Percentiles rank a stretch among this genome's conserved stretches.
Evolutionary conservation across 2,329 filamentous ascomycete species (phyloP).

Genomic region (Sporothrix curviconia): DNA sequence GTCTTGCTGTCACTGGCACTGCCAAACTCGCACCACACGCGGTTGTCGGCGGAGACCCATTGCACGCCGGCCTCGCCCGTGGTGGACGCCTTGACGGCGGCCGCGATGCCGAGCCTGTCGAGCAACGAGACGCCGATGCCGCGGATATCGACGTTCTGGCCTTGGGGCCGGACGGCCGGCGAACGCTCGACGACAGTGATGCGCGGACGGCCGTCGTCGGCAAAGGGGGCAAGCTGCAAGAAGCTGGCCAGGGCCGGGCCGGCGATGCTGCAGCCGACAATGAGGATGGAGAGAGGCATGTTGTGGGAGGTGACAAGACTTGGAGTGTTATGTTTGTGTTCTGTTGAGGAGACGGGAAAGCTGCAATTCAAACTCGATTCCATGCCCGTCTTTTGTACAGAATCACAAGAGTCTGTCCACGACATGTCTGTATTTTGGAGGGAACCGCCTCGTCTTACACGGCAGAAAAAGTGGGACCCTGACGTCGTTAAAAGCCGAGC

Average conservation of each 20-base stretch:
- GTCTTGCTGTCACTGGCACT: slow-evolving; percentile 26
- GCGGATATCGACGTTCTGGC: slow-evolving; percentile 42
- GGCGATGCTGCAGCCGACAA: slow-evolving; percentile 40
- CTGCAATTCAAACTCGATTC: too few relatives aligned
- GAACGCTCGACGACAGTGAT: slow-evolving; percentile 39
- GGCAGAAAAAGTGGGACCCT: neutral
- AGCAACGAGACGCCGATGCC: slow-evolving; percentile 35
- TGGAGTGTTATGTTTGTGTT: too few relatives aligned
- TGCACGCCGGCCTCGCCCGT: slow-evolving; percentile 13
- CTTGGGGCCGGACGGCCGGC: slow-evolving; percentile 30
- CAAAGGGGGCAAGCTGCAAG: slow-evolving; percentile 25
- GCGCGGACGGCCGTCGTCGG: slow-evolving; percentile 11
- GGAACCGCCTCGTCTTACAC: neutral
- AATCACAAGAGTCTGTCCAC: neutral
- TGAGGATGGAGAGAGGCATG: slow-evolving; percentile 32
- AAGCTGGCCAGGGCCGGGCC: slow-evolving; percentile 38
- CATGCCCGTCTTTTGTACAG: too few relatives aligned
- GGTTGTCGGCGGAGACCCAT: slow-evolving; percentile 29
- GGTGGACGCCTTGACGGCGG: slow-evolving; percentile 26
- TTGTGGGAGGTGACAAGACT: neutral
- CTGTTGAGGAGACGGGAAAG: too few relatives aligned
- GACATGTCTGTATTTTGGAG: neutral
- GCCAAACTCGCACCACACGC: slow-evolving; percentile 22
- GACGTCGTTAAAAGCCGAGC: neutral
- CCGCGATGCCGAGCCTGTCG: slow-evolving; percentile 34